Evolutionary conservation across 805 yeast species (phyloP).

Genomic region (Candida pini): DNA sequence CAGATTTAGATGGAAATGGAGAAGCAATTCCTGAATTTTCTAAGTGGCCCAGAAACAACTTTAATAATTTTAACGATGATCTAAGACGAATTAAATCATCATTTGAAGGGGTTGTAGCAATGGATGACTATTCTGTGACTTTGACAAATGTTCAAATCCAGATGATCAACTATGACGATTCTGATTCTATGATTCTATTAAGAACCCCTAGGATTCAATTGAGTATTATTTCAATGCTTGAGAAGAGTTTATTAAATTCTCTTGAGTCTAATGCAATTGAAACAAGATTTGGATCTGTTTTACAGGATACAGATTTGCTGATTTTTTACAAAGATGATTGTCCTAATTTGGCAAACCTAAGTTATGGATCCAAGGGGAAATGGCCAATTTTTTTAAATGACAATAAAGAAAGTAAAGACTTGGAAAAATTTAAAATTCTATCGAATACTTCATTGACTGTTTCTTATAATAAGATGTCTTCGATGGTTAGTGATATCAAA

Average conservation of each 20-base stretch:
- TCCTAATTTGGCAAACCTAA: conserved; percentile 32
- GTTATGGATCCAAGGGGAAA: conserved; percentile 55
- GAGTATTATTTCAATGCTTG: conserved; percentile 60
- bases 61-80: conserved; percentile 44
- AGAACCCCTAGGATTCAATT: conserved; percentile 68
- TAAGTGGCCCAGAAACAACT: not conserved
- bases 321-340: conserved; percentile 52
- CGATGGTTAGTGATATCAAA: conserved; percentile 26
- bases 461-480: conserved; percentile 49
- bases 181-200: conserved; percentile 59
- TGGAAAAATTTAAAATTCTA: conserved; percentile 48
- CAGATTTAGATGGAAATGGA: no score
- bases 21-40: not conserved
- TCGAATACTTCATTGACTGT: conserved; percentile 59
- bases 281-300: conserved; percentile 61
- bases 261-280: conserved; percentile 39
- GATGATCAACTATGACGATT: conserved; percentile 44
- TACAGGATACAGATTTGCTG: conserved; percentile 68
- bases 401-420: conserved; percentile 52
- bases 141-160: conserved; percentile 83
- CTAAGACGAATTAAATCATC: conserved; percentile 36
- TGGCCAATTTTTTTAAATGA: conserved; percentile 94
- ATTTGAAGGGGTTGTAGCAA: conserved; percentile 29
- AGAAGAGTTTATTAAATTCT: conserved; percentile 16
- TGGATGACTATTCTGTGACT: conserved; percentile 57